These are phyloP conservation scores for Chaetomiaceae sp. DNA, from an alignment of 2,329 filamentous ascomycete genomes.

Conservation along the genomic window DNA sequence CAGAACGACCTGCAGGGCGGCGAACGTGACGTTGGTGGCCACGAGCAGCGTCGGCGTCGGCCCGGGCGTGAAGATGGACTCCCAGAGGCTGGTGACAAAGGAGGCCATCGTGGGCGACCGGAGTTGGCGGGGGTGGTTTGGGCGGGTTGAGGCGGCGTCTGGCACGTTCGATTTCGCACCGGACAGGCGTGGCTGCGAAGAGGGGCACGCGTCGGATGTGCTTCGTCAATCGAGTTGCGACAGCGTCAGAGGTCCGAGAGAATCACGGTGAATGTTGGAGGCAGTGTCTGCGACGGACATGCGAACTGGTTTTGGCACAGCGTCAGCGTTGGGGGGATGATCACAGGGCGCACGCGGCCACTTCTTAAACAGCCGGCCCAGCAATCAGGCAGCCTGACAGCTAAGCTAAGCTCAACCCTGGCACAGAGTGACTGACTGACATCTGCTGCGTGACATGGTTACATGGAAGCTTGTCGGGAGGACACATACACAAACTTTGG, in stretches of 20 bases:
- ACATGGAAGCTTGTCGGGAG: conserved; percentile 5
- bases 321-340: conserved; percentile 8
- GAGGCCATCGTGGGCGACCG: conserved; percentile 41
- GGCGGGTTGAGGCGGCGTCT: no score
- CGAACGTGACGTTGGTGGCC: conserved; percentile 88
- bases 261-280: no score
- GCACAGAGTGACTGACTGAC: no score
- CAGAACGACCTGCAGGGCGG: conserved; percentile 73
- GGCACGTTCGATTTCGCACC: no score
- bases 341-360: conserved; percentile 3
- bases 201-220: no score
- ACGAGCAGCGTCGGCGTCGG: conserved; percentile 80
- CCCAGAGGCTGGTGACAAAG: conserved; percentile 73
- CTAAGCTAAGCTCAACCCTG: no score
- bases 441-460: conserved; percentile 10
- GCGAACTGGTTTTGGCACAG: no score
- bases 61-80: conserved; percentile 88
- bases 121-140: not conserved
- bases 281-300: no score
- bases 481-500: conserved; percentile 11
- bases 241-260: not conserved
- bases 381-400: conserved; percentile 1
- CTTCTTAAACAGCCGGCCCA: conserved; percentile 11
- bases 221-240: not conserved
- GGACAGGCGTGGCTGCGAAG: no score